Evolutionary conservation across 2,329 filamentous ascomycete species (phyloP).

Genomic region (Aspergillus quadricinctus): DNA sequence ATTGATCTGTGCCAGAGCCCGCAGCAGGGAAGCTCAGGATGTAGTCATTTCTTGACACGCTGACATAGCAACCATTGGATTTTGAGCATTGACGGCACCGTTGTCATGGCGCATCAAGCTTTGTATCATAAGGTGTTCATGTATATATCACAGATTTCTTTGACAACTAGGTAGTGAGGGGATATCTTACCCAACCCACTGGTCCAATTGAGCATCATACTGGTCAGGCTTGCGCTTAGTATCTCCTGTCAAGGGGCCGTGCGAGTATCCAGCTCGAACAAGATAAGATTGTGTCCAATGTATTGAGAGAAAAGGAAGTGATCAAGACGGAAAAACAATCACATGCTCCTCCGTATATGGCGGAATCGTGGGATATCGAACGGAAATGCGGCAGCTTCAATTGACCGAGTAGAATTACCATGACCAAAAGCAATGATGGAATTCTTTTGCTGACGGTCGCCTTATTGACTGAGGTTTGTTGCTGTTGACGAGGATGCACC

Average conservation of each 20-base stretch:
- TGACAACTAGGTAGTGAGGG: neutral
- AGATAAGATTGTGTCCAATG: neutral
- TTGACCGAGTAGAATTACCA: neutral
- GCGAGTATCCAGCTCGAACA: neutral
- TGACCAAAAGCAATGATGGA: neutral
- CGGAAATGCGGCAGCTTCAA: neutral
- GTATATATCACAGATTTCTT: neutral
- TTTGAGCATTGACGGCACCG: neutral
- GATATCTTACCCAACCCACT: slow-evolving; percentile 27
- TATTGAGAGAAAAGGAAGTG: slow-evolving; percentile 1
- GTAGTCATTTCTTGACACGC: neutral
- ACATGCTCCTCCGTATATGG: neutral
- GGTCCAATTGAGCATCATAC: slow-evolving; percentile 33
- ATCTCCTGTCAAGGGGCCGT: neutral
- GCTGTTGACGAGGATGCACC: neutral
- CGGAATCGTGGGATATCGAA: neutral
- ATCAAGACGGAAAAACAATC: neutral
- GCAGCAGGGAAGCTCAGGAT: neutral
- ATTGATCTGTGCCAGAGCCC: neutral
- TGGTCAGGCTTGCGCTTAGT: neutral
- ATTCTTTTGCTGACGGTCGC: neutral
- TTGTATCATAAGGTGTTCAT: neutral
- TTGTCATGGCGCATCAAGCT: neutral
- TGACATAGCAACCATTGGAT: neutral
- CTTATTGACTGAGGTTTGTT: neutral